Conservation (phyloP, 2,329 filamentous ascomycete species). For the Fusarium sp. region DNA sequence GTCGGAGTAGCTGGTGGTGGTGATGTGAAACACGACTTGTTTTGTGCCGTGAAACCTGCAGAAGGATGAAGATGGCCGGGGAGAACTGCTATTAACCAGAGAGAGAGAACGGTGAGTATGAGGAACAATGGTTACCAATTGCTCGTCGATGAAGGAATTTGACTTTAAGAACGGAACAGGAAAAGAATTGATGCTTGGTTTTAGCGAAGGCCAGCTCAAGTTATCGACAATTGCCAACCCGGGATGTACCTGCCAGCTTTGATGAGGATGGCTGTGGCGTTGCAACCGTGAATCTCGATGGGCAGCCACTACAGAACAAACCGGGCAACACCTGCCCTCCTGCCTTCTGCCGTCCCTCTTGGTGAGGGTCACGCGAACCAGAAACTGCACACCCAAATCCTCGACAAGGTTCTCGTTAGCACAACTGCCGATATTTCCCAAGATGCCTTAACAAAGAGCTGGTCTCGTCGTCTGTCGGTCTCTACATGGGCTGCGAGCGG, state of each 20-base stretch:
- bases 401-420: background rate
- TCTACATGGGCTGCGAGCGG: background rate
- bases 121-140: background rate
- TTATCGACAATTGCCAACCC: background rate
- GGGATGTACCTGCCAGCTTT: background rate
- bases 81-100: background rate
- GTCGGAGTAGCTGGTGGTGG: background rate
- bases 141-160: background rate
- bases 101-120: background rate
- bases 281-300: slow-evolving; percentile 24
- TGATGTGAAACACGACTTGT: slow-evolving; percentile 26
- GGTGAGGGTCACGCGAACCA: background rate
- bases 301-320: slow-evolving; percentile 6
- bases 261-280: background rate
- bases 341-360: background rate
- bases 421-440: background rate
- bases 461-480: background rate
- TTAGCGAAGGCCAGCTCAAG: background rate
- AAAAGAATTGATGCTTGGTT: background rate
- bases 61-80: background rate
- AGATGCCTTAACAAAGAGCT: slow-evolving; percentile 2
- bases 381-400: background rate
- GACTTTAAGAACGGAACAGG: background rate
- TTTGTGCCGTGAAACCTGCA: slow-evolving; percentile 26
- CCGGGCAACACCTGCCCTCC: background rate